These are phyloP conservation scores for Tagetes patula DNA, from an alignment of 129 eudicot genomes.

Conservation along the genomic window DNA sequence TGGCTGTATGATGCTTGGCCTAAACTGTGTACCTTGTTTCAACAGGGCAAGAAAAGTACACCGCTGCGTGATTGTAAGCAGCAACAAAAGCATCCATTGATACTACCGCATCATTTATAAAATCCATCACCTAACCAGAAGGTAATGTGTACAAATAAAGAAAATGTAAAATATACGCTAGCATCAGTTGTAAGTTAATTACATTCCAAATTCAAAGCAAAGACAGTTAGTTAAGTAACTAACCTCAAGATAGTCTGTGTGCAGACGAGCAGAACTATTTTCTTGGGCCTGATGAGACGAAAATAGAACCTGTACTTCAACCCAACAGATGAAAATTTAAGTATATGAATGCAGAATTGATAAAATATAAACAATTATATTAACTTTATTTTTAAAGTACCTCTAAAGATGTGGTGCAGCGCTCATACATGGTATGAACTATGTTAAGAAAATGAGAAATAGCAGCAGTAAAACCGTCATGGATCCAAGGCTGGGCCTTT, in stretches of 20 bases:
- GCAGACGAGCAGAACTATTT: conserved; percentile 51
- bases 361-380: neutral
- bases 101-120: conserved; percentile 84
- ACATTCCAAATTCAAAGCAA: neutral
- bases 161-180: conserved; percentile 1
- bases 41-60: conserved; percentile 69
- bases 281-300: conserved; percentile 52
- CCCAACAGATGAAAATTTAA: conserved; percentile 1
- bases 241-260: conserved; percentile 87
- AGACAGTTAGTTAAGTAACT: neutral
- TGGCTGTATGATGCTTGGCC: neutral
- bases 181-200: conserved; percentile 2
- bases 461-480: conserved; percentile 52
- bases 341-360: conserved; percentile 4
- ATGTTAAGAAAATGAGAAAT: conserved; percentile 69
- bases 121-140: conserved; percentile 77
- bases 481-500: conserved; percentile 73
- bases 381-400: conserved; percentile 28
- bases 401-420: conserved; percentile 90
- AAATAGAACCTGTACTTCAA: conserved; percentile 60
- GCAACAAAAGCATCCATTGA: conserved; percentile 75
- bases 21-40: conserved; percentile 58
- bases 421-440: conserved; percentile 81
- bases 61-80: conserved; percentile 77
- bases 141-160: neutral